These are phyloP conservation scores for Sphaerostilbella broomeana DNA, from an alignment of 2,329 filamentous ascomycete genomes.

Conservation along the genomic window DNA sequence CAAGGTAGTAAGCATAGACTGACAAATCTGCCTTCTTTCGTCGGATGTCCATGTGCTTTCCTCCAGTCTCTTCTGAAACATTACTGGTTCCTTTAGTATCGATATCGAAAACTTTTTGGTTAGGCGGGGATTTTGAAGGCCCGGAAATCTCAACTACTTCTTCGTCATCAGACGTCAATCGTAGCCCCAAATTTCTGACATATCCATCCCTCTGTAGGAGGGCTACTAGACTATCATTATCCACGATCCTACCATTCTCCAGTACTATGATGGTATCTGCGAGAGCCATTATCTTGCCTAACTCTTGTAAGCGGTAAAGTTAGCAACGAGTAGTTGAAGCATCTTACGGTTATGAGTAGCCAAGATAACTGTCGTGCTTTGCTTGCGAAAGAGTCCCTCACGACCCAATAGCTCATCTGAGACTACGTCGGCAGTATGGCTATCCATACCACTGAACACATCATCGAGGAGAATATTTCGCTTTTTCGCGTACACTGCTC, in stretches of 20 bases:
- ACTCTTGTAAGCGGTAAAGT: background rate
- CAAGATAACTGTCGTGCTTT: slow-evolving; percentile 35
- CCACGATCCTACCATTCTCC: slow-evolving; percentile 1
- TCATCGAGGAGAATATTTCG: slow-evolving; percentile 41
- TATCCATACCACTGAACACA: slow-evolving; percentile 39
- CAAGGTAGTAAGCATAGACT: slow-evolving; percentile 9
- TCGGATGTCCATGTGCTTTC: slow-evolving; percentile 6
- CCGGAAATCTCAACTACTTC: background rate
- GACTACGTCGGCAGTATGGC: slow-evolving; percentile 35
- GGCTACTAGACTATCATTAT: background rate
- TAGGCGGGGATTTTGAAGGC: background rate
- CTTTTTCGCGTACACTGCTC: slow-evolving; percentile 37
- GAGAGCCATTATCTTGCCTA: slow-evolving; percentile 9
- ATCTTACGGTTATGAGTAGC: slow-evolving; percentile 25
- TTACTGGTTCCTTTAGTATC: background rate
- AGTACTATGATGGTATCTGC: slow-evolving; percentile 5
- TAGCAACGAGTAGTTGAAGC: too few relatives aligned
- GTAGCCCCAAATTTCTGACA: slow-evolving; percentile 6
- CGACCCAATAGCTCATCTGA: slow-evolving; percentile 36
- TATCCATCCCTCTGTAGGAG: slow-evolving; percentile 6
- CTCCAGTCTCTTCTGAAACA: slow-evolving; percentile 4
- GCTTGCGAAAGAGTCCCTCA: slow-evolving; percentile 34
- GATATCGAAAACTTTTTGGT: slow-evolving; percentile 4
- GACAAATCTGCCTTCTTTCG: slow-evolving; percentile 9
- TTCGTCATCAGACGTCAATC: background rate